Evolutionary conservation across 2,329 filamentous ascomycete genomes (phyloP).

Genomic region (Ascochyta lentis): DNA sequence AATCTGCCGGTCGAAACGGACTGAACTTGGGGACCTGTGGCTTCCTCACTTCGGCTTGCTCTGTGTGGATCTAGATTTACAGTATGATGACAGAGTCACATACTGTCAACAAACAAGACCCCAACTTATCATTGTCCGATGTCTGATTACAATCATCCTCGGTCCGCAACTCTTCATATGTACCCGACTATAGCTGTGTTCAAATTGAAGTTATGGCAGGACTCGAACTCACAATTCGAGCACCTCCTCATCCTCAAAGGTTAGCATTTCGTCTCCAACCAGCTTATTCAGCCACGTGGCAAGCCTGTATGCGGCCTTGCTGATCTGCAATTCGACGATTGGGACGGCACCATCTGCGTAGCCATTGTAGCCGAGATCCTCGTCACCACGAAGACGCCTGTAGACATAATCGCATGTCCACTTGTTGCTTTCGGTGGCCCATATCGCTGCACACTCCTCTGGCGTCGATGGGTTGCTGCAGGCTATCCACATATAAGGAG

Average conservation of each 20-base stretch:
- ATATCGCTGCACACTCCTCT: slow-evolving; percentile 43
- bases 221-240: slow-evolving; percentile 22
- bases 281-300: slow-evolving; percentile 50
- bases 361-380: slow-evolving; percentile 45
- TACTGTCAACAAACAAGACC: no score
- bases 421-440: slow-evolving; percentile 50
- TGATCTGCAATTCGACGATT: slow-evolving; percentile 51
- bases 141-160: no score
- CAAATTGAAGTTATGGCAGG: no score
- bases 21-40: no score
- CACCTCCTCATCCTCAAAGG: slow-evolving; percentile 18
- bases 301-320: slow-evolving; percentile 50
- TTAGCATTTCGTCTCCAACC: slow-evolving; percentile 25
- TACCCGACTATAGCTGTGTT: no score
- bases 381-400: slow-evolving; percentile 36
- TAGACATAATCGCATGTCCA: slow-evolving; percentile 52
- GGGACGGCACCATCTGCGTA: slow-evolving; percentile 50
- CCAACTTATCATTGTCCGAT: no score
- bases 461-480: slow-evolving; percentile 45
- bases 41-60: no score
- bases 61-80: no score
- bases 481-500: slow-evolving; percentile 45
- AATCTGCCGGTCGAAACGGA: no score
- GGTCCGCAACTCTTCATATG: no score
- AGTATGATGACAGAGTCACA: no score